These are phyloP conservation scores for Eimeria sp. DNA, from an alignment of 169 alveolate genomes.

Conservation along the genomic window DNA sequence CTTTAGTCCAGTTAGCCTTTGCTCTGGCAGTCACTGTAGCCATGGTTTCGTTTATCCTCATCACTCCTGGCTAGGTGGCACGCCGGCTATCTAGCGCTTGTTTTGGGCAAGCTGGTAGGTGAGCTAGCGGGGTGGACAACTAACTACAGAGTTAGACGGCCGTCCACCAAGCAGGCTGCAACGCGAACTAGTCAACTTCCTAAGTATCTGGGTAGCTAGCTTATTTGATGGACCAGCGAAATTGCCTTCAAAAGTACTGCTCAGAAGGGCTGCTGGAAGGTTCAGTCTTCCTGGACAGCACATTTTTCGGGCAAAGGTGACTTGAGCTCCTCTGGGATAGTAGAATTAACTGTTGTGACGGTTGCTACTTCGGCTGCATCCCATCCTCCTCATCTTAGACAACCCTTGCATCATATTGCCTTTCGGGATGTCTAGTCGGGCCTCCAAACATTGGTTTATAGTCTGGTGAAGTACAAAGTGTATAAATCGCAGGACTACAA, in stretches of 20 bases:
- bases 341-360: background rate
- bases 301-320: background rate
- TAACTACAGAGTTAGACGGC: background rate
- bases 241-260: too few species aligned
- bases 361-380: background rate
- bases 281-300: background rate
- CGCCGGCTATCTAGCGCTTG: background rate
- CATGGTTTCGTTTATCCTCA: slow-evolving; percentile 20
- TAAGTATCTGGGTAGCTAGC: background rate
- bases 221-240: background rate
- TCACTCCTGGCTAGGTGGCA: slow-evolving; percentile 46
- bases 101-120: background rate
- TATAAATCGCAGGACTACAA: background rate
- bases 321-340: background rate
- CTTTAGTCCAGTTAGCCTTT: slow-evolving; percentile 37
- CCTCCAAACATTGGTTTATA: too few species aligned
- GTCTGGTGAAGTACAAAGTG: too few species aligned
- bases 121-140: background rate
- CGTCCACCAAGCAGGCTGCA: background rate
- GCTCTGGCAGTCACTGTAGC: slow-evolving; percentile 25
- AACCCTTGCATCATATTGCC: background rate
- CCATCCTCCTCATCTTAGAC: background rate
- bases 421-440: background rate
- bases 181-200: background rate
- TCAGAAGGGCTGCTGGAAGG: too few species aligned